Base-by-base conservation (phyloP, 352 stramenopile genomes). In the Pythium monospermum region DNA sequence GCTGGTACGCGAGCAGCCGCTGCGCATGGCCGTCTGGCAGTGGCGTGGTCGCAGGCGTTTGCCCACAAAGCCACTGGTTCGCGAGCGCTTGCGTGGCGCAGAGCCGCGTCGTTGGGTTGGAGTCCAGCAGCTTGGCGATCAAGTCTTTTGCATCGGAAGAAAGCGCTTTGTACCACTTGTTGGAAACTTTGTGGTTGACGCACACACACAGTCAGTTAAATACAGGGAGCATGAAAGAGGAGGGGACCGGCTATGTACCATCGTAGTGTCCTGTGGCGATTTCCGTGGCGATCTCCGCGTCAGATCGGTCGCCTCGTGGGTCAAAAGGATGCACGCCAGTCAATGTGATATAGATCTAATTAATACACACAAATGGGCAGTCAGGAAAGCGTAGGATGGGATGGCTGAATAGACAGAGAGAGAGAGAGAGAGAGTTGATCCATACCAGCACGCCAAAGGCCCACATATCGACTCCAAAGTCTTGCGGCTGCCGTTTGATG, bases 241-340 rank as follows among this genome's bases (percentile, higher is more conserved):
- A 35, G 30, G 30, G 30, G 6, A 10, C 22, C 8, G 1, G 19
- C 0, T 3, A 54, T 57, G 23, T 33, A 91, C 79, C 66, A 25
- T 89, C 80, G 28, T 89, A 91, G 0, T 50, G 53, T 25, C 75
- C 78, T 48, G 60, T 64, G 0, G 73, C 80, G 25, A 87, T 80
- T 16, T 73, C 59, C 3, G 67, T 68, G 2, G 87, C 57, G 47
- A 91, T 87, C 49, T 88, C 76, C 25, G 77, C 77, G 32, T 91
- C 80, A 0, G 77, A 87, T 30, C 58, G 64, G 45, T 89, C 74
- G 26, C 80, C 77, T 49, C 74, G 81, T 36, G 77, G 73, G 35
- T 91, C 80, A 49, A 89, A 91, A 1, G 80, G 80, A 36, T 89
- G 77, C 8, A 91, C 73, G 22, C 80, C 80, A 1, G 77, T 89